Evolutionary conservation across 208 protist species (phyloP), one percentile per base, ranked within the genome.

Genomic region (Jaenimonas drosophilae): DNA sequence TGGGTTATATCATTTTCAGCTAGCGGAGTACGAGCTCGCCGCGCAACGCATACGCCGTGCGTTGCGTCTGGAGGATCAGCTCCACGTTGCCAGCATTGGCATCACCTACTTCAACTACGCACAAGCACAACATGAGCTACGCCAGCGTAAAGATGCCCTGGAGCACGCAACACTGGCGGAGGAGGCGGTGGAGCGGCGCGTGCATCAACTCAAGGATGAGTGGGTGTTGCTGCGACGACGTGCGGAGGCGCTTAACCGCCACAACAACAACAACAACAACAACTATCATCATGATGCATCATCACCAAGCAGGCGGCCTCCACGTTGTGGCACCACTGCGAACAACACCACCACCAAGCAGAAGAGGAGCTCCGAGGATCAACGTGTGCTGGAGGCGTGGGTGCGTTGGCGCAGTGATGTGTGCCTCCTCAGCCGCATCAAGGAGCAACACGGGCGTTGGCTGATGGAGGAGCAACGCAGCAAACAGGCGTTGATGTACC

Each of bases 71-170:
- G 81, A 91, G 49, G 70, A 79, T 45, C 30, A 61, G 24, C 58
- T 84, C 36, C 24, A 41, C 36, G 70, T 75, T 14, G 47, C 61
- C 9, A 82, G 66, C 9, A 76, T 87, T 24, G 74, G 74, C 28
- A 76, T 91, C 29, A 91, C 82, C 1, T 79, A 79, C 54, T 80
- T 91, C 49, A 91, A 87, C 61, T 51, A 82, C 14, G 82, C 82
- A 6, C 76, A 91, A 48, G 34, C 68, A 1, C 61, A 76, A 45
- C 68, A 75, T 54, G 70, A 66, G 30, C 53, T 65, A 27, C 46
- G 26, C 4, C 44, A 47, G 16, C 12, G 54, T 16, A 37, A 54
- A 1, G 60, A 68, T 14, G 76, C 73, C 11, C 42, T 86, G 34
- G 49, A 26, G 16, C 53, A 53, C 21, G 63, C 70, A 3, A 38